Percentiles rank a stretch among this genome's conserved stretches.
Evolutionary conservation across 1,284 basidiomycete species (phyloP).

Genomic region (Heterobasidion occidentale): DNA sequence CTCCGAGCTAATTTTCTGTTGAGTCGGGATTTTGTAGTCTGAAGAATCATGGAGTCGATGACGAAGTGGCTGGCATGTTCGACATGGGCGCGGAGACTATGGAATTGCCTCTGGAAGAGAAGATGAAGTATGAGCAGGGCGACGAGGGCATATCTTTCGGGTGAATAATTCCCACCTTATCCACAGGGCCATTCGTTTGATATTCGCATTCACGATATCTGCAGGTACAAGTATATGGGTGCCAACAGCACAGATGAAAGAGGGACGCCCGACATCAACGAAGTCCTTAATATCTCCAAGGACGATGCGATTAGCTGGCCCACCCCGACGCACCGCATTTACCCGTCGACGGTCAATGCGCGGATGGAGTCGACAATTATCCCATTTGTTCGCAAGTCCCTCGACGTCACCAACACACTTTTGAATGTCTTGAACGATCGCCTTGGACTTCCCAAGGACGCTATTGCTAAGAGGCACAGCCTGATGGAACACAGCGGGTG

Average conservation of each 20-base stretch:
- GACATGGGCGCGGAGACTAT: slow-evolving; percentile 27
- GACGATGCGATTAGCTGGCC: slow-evolving; percentile 23
- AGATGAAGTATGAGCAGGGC: slow-evolving; percentile 28
- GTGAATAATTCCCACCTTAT: slow-evolving; percentile 10
- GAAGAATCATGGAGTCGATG: slow-evolving; percentile 25
- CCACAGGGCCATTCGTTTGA: background rate
- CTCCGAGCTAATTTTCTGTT: too few species aligned
- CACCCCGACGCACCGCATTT: slow-evolving; percentile 5
- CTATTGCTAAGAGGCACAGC: slow-evolving; percentile 21
- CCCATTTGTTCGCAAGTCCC: slow-evolving; percentile 25
- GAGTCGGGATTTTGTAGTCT: background rate
- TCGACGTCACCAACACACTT: slow-evolving; percentile 24
- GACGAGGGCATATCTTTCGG: slow-evolving; percentile 26
- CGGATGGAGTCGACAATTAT: slow-evolving; percentile 23
- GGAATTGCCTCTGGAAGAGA: slow-evolving; percentile 24
- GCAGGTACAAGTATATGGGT: slow-evolving; percentile 26
- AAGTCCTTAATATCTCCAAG: slow-evolving; percentile 25
- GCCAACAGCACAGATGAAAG: slow-evolving; percentile 24
- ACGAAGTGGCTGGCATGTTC: slow-evolving; percentile 24
- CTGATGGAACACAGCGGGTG: slow-evolving; percentile 26
- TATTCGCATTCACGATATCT: background rate
- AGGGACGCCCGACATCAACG: slow-evolving; percentile 23
- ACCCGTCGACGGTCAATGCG: slow-evolving; percentile 6
- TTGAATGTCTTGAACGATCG: slow-evolving; percentile 23
- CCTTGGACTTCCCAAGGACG: slow-evolving; percentile 23